These are phyloP conservation scores for Agrostemma githago DNA, from an alignment of 148 eudicot species.

Conservation along the genomic window DNA sequence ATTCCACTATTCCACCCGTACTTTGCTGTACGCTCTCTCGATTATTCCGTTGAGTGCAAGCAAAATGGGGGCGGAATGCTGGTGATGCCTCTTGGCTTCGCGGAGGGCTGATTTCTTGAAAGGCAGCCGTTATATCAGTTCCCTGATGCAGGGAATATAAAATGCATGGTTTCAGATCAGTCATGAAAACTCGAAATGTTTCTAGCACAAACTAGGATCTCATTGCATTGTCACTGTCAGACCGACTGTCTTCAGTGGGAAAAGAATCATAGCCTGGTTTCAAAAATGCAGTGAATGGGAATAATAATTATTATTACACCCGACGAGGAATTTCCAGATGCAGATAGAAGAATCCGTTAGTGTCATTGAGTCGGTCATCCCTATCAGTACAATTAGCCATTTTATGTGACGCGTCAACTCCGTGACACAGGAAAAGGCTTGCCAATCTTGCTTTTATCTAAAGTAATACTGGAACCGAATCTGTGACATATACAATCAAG, in stretches of 20 bases:
- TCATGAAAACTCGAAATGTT: not conserved
- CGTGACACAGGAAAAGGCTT: too few relatives aligned
- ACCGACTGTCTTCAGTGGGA: not conserved
- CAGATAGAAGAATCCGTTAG: too few relatives aligned
- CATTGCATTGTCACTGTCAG: not conserved
- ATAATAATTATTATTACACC: not conserved
- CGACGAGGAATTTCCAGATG: not conserved
- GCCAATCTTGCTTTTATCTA: too few relatives aligned
- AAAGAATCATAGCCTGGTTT: not conserved
- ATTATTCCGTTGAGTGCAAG: constrained; percentile 8
- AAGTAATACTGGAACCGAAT: too few relatives aligned
- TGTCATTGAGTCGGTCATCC: too few relatives aligned
- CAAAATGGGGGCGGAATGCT: not conserved
- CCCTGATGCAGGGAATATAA: not conserved
- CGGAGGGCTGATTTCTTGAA: constrained; percentile 3
- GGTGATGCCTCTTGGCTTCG: constrained; percentile 10
- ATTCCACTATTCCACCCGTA: not conserved
- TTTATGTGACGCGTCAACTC: too few relatives aligned
- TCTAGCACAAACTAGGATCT: not conserved
- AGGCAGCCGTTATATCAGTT: not conserved
- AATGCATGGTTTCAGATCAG: not conserved
- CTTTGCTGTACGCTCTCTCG: constrained; percentile 5
- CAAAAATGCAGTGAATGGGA: not conserved
- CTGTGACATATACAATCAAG: too few relatives aligned
- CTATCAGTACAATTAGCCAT: too few relatives aligned